A percentile compares a stretch with the other conserved stretches of the same genome.
Conservation (phyloP, 1,139 yeast genomes). For the Wickerhamomyces sp. region DNA sequence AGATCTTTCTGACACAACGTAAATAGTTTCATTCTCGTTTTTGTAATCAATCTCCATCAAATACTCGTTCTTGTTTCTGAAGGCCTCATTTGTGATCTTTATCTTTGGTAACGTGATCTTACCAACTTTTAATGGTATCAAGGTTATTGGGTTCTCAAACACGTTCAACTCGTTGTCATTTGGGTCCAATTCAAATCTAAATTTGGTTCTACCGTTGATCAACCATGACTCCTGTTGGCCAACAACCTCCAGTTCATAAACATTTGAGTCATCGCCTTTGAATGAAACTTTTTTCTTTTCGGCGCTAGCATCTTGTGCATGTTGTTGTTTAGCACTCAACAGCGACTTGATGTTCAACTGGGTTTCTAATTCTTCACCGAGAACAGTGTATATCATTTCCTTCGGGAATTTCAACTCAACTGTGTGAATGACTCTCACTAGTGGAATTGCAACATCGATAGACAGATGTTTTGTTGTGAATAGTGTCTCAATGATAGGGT, state of each 20-base stretch:
- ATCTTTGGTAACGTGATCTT: conserved; percentile 63
- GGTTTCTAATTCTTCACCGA: conserved; percentile 59
- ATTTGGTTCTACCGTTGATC: conserved; percentile 57
- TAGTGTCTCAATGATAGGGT: neutral
- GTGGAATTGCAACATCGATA: conserved; percentile 51
- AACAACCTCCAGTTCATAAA: conserved; percentile 34
- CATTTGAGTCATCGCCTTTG: conserved; percentile 17
- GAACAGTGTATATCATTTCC: conserved; percentile 37
- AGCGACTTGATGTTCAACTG: conserved; percentile 40
- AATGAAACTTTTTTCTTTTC: conserved; percentile 29
- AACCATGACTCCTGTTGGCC: conserved; percentile 55
- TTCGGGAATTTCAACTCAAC: conserved; percentile 40
- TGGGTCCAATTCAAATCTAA: conserved; percentile 36
- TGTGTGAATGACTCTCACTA: conserved; percentile 44
- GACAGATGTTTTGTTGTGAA: conserved; percentile 20
- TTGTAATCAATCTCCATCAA: conserved; percentile 58
- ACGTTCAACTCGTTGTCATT: conserved; percentile 12
- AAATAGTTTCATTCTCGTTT: conserved; percentile 62
- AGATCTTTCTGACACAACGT: conserved; percentile 62
- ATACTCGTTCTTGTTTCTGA: conserved; percentile 29
- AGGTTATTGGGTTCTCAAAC: conserved; percentile 34
- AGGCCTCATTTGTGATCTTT: conserved; percentile 35
- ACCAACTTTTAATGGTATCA: conserved; percentile 77
- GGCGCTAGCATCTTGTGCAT: neutral
- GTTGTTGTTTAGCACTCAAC: conserved; percentile 36